Evolutionary conservation across 805 yeast species (phyloP), one percentile per base, ranked within the genome.

Genomic region (Cyberlindnera xishuangbannaensis): DNA sequence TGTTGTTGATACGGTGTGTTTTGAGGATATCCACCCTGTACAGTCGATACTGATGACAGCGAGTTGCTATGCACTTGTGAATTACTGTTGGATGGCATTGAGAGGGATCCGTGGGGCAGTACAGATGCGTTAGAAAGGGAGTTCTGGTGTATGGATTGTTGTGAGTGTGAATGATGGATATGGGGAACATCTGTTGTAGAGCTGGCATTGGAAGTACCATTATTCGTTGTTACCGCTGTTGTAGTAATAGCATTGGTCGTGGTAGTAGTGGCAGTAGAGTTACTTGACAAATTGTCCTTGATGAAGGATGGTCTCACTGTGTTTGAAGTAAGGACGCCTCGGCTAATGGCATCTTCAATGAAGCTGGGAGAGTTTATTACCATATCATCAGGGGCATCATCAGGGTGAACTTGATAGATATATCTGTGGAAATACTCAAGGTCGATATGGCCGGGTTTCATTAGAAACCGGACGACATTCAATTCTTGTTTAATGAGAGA

Each of bases 381-480:
- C 3, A 37, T 33, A 20, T 50, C 55, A 14, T 33, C 36, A 11
- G 30, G 30, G 1, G 31, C 18, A 4, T 43, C 45, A 4, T 31
- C 34, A 12, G 36, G 39, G 15, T 32, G 23, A 4, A 22, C 13
- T 10, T 41, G 28, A 22, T 45, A 36, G 15, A 50, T 41, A 32
- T 43, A 50, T 33, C 55, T 39, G 29, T 50, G 55, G 34, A 30
- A 50, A 28, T 47, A 50, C 26, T 50, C 55, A 13, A 50, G 14
- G 19, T 50, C 55, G 8, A 49, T 43, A 24, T 50, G 53, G 3
- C 53, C 53, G 13, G 50, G 42, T 23, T 46, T 50, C 19, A 43
- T 39, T 20, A 50, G 25, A 21, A 48, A 43, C 28, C 43, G 45
- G 14, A 42, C 51, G 10, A 40, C 24, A 25, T 48, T 45, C 11